Conservation (phyloP, 2,329 filamentous ascomycete genomes). For the Colletotrichum nymphaeae region DNA sequence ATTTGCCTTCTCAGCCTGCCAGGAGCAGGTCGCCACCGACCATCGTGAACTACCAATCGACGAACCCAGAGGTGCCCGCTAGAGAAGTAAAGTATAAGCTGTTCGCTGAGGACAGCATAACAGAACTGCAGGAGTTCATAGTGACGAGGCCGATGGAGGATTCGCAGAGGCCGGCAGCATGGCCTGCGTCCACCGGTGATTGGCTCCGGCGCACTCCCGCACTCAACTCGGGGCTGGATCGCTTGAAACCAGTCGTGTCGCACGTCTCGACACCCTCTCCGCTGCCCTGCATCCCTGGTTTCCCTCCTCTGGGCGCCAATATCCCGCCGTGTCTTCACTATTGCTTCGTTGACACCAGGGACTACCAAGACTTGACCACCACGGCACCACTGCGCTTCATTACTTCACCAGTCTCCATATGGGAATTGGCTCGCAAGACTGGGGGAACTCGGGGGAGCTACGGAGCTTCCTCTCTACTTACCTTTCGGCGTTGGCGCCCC, state of each 20-base stretch:
- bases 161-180: constrained; percentile 1
- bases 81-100: not conserved
- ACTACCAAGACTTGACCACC: constrained; percentile 2
- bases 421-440: not conserved
- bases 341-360: not conserved
- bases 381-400: not conserved
- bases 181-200: constrained; percentile 19
- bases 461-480: not conserved
- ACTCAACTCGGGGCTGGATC: constrained; percentile 27
- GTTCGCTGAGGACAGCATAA: constrained; percentile 11
- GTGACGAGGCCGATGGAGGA: not conserved
- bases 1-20: not conserved
- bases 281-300: constrained; percentile 27
- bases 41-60: not conserved
- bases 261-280: constrained; percentile 35
- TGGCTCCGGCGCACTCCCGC: constrained; percentile 12
- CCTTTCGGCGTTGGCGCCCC: constrained; percentile 17
- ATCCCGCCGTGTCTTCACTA: not conserved
- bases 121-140: not conserved
- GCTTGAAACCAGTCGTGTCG: constrained; percentile 37
- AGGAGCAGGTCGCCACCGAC: constrained; percentile 21
- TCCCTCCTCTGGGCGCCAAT: constrained; percentile 25
- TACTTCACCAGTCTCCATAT: not conserved
- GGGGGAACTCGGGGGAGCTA: not conserved
- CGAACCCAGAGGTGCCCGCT: not conserved